Conservation (phyloP, 2,329 filamentous ascomycete species). For the Arthroderma uncinatum region DNA sequence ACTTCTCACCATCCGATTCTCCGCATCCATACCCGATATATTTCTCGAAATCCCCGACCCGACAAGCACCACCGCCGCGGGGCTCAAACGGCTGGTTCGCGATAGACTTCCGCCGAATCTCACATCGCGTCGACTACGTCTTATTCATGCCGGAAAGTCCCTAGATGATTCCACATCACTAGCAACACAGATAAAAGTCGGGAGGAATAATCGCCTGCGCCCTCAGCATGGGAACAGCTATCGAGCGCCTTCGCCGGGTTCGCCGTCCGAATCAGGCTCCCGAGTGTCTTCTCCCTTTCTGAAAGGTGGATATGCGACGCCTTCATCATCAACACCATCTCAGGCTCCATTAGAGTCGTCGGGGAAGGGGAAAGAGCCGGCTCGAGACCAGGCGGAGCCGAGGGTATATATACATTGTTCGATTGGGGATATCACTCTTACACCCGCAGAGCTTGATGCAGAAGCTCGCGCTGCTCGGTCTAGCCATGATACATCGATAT, state of each 20-base stretch:
- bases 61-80: conserved; percentile 57
- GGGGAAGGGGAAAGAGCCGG: conserved; percentile 56
- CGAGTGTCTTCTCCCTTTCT: background rate
- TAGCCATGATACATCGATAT: conserved; percentile 14
- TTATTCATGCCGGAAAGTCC: conserved; percentile 83
- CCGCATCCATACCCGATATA: conserved; percentile 70
- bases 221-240: background rate
- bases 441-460: conserved; percentile 54
- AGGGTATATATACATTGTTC: conserved; percentile 88
- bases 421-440: conserved; percentile 64
- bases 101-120: conserved; percentile 52
- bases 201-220: conserved; percentile 22
- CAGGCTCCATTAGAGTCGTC: background rate
- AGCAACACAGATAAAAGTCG: conserved; percentile 54
- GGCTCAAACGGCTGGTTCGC: conserved; percentile 74
- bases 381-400: background rate
- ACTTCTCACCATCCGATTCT: conserved; percentile 82
- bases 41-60: conserved; percentile 63
- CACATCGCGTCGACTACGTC: conserved; percentile 61
- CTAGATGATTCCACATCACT: conserved; percentile 64
- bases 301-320: background rate
- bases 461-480: conserved; percentile 44
- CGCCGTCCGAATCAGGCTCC: background rate
- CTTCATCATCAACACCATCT: conserved; percentile 2
- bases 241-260: background rate